These are phyloP conservation scores for Leccinum boreale DNA, from an alignment of 768 basidiomycete species.

Conservation along the genomic window DNA sequence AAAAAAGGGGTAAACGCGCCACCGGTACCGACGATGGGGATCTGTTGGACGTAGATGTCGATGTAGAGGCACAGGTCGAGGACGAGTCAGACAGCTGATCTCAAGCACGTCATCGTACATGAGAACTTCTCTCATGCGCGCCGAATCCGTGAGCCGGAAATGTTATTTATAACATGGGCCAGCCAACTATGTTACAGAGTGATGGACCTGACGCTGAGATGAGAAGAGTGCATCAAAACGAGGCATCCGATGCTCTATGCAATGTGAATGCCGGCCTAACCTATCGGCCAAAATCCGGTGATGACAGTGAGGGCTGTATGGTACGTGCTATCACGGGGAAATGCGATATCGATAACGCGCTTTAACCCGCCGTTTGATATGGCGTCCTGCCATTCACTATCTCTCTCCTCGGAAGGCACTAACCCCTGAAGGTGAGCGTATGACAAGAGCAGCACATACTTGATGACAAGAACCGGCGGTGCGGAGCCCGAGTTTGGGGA, in stretches of 20 bases:
- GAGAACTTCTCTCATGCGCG: neutral
- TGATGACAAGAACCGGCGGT: constrained; percentile 24
- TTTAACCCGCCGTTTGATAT: constrained; percentile 25
- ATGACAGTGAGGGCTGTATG: constrained; percentile 23
- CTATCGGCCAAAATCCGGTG: constrained; percentile 13
- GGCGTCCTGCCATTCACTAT: constrained; percentile 34
- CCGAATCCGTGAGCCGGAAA: neutral
- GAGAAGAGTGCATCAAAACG: neutral
- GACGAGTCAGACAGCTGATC: constrained; percentile 27
- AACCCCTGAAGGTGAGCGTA: constrained; percentile 36
- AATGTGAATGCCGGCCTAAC: neutral
- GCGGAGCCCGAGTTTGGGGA: constrained; percentile 4
- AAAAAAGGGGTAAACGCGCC: constrained; percentile 33
- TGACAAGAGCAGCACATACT: constrained; percentile 39
- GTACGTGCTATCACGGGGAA: constrained; percentile 26
- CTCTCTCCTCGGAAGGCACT: constrained; percentile 25
- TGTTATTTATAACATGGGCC: neutral
- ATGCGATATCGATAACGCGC: constrained; percentile 25
- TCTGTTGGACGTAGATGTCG: constrained; percentile 50
- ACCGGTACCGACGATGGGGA: constrained; percentile 56
- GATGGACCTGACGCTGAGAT: neutral
- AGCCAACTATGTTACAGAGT: neutral
- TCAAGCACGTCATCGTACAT: neutral
- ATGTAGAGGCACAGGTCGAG: constrained; percentile 27
- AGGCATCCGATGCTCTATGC: neutral